Conservation (phyloP, 1,139 yeast species). For the Sugiyamaella neomexicana region DNA sequence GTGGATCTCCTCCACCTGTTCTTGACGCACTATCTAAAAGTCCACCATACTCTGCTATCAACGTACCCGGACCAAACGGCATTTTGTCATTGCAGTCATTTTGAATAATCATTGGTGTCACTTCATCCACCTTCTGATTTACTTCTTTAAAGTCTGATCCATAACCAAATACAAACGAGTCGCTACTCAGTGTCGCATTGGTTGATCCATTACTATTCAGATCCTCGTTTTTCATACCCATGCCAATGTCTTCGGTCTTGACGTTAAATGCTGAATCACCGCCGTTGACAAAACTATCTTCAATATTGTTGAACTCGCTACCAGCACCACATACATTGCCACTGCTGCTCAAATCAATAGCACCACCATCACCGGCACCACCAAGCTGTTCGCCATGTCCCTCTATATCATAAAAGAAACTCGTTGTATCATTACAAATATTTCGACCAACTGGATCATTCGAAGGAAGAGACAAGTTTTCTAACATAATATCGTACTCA, state of each 20-base stretch:
- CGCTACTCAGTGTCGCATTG: neutral
- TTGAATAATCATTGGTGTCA: neutral
- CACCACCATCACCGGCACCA: neutral
- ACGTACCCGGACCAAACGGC: neutral
- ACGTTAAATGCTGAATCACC: neutral
- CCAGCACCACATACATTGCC: no score
- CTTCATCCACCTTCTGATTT: neutral
- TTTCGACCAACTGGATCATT: neutral
- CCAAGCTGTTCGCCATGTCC: neutral
- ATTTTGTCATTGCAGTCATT: neutral
- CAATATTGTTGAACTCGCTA: neutral
- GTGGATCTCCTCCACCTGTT: neutral
- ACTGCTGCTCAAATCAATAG: no score
- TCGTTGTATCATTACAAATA: neutral
- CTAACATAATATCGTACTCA: constrained; percentile 4
- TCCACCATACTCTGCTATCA: constrained; percentile 7
- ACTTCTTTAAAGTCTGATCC: neutral
- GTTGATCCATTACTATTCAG: neutral
- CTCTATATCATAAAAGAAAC: constrained; percentile 1
- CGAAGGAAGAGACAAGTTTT: constrained; percentile 8
- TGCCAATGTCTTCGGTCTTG: neutral
- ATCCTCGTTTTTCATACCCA: neutral
- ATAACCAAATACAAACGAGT: neutral
- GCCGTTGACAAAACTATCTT: neutral
- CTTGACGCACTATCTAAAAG: neutral